Evolutionary conservation across 192 early-diverging fungal species (phyloP).

Genomic region (Entomortierella parvispora): DNA sequence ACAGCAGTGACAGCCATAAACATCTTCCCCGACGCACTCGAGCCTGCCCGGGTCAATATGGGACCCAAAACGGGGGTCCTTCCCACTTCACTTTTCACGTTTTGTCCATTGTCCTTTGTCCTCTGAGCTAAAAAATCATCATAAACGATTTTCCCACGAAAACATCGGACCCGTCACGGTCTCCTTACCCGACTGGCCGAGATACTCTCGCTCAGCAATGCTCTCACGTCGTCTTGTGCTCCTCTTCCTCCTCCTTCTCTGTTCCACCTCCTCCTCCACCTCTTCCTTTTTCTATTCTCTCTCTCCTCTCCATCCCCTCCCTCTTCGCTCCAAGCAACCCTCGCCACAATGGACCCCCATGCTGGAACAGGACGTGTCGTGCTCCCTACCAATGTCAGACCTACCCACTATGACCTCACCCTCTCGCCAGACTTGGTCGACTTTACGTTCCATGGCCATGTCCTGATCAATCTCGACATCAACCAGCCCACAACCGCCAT

Average conservation of each 20-base stretch:
- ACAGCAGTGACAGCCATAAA: no score
- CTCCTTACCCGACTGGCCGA: not conserved
- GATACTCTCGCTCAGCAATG: not conserved
- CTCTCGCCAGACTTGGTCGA: conserved; percentile 84
- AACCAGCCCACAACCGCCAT: conserved; percentile 71
- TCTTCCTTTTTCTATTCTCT: not conserved
- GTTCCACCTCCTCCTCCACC: not conserved
- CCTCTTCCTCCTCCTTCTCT: not conserved
- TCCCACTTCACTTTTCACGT: no score
- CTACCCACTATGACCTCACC: conserved; percentile 83
- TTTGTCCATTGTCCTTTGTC: no score
- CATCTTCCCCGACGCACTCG: no score
- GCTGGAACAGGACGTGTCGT: conserved; percentile 69
- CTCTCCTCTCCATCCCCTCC: not conserved
- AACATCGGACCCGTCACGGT: not conserved
- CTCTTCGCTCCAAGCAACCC: not conserved
- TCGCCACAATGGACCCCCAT: conserved; percentile 36
- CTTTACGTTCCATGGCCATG: conserved; percentile 79
- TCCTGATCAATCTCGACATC: conserved; percentile 62
- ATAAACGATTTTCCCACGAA: no score
- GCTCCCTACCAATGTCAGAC: conserved; percentile 87
- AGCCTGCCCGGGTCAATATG: no score
- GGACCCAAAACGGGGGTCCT: no score
- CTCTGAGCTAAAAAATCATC: not conserved
- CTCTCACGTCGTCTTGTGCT: not conserved